Evolutionary conservation across 768 basidiomycete species (phyloP).

Genomic region (Amanita subjunquillea): DNA sequence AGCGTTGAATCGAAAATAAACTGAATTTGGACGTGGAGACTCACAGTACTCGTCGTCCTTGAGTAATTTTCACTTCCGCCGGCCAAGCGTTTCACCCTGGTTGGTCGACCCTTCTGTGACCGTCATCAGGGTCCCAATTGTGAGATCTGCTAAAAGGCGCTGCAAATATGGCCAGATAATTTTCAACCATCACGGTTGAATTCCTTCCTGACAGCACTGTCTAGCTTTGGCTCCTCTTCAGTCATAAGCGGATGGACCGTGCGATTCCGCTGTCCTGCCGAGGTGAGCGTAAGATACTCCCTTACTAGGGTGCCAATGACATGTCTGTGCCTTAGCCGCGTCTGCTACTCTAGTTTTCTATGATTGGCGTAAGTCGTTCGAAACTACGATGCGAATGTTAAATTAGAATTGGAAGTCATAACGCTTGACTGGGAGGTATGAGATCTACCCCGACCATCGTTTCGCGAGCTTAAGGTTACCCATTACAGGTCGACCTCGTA

Average conservation of each 20-base stretch:
- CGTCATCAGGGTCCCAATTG: not conserved
- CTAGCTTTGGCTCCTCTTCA: not conserved
- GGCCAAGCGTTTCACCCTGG: not conserved
- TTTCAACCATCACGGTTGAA: not conserved
- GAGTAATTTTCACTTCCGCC: not conserved
- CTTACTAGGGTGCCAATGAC: not conserved
- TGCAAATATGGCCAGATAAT: not conserved
- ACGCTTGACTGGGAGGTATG: slow-evolving; percentile 19
- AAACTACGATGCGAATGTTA: not conserved
- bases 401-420: slow-evolving; percentile 12
- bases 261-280: not conserved
- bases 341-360: slow-evolving; percentile 9
- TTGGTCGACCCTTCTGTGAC: not conserved
- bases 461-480: not conserved
- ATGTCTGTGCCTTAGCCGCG: not conserved
- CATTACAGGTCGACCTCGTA: slow-evolving; percentile 15
- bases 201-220: not conserved
- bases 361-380: slow-evolving; percentile 14
- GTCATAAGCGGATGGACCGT: not conserved
- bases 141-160: not conserved
- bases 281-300: not conserved
- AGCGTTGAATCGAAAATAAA: no score
- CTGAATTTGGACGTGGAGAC: no score
- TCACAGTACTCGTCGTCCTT: no score
- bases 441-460: not conserved